These are phyloP conservation scores for Ormosia emarginata DNA, from an alignment of 306 rosid genomes.

Conservation along the genomic window DNA sequence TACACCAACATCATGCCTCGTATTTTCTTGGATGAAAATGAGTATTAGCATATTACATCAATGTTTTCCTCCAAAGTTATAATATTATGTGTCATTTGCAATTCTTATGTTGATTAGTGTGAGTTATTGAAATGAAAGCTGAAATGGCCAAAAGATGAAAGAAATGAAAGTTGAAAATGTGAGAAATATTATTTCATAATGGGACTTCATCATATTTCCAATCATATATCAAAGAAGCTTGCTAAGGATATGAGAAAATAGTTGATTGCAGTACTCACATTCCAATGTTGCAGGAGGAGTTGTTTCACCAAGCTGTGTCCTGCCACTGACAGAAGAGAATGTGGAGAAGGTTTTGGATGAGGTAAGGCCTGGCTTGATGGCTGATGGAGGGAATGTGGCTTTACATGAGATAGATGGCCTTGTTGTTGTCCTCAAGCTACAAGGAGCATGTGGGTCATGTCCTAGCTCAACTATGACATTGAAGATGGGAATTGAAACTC, in stretches of 20 bases:
- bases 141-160: background rate
- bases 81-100: background rate
- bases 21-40: background rate
- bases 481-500: constrained; percentile 90
- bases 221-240: background rate
- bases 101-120: background rate
- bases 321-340: constrained; percentile 92
- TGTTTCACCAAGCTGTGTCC: constrained; percentile 71
- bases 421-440: constrained; percentile 80
- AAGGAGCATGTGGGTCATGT: constrained; percentile 98
- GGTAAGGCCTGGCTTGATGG: constrained; percentile 92
- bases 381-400: constrained; percentile 97
- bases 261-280: constrained; percentile 18
- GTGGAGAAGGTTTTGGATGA: constrained; percentile 95
- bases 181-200: background rate
- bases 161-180: background rate
- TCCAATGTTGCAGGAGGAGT: constrained; percentile 47
- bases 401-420: constrained; percentile 96
- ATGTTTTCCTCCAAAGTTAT: background rate
- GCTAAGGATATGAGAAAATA: background rate
- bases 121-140: background rate
- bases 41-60: background rate
- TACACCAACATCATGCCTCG: background rate
- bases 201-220: background rate
- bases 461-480: constrained; percentile 97